phyloP scores from a whole-genome alignment of 1,284 basidiomycete genomes.

The Taiwanofungus camphoratus region DNA sequence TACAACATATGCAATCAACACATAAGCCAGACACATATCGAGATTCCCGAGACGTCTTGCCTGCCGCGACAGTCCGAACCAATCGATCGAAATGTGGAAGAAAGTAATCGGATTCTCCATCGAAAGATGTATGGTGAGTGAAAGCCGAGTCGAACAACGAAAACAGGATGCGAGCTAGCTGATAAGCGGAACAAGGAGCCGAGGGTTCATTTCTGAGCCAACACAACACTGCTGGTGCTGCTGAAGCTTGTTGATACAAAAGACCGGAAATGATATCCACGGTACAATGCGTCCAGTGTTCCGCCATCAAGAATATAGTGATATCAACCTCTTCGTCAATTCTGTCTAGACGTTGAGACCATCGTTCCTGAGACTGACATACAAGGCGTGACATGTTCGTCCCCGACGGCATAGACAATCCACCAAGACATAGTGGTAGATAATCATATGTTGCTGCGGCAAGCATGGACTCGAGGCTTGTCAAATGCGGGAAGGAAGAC shows the following conservation, averaged over 20 bases:
- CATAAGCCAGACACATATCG: too few species aligned
- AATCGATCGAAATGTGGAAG: constrained; percentile 18
- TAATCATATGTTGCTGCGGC: constrained; percentile 34
- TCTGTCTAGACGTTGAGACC: constrained; percentile 20
- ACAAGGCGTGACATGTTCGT: constrained; percentile 9
- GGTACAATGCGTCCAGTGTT: constrained; percentile 36
- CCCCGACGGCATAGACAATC: constrained; percentile 15
- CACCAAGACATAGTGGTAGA: constrained; percentile 40
- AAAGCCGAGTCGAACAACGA: constrained; percentile 15
- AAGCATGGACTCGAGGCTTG: constrained; percentile 42
- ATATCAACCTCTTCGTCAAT: constrained; percentile 23
- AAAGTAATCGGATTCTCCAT: background rate
- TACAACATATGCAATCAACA: constrained; percentile 10
- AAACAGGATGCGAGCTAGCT: constrained; percentile 15
- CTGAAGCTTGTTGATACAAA: constrained; percentile 33
- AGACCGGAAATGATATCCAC: constrained; percentile 35
- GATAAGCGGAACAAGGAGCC: constrained; percentile 22
- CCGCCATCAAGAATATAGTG: constrained; percentile 30
- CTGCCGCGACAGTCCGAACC: constrained; percentile 10
- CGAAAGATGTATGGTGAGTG: background rate
- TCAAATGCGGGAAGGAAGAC: constrained; percentile 30
- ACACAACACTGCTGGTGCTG: constrained; percentile 13
- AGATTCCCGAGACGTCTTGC: too few species aligned
- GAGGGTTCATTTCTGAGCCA: constrained; percentile 29
- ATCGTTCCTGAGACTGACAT: constrained; percentile 14